phyloP scores from a whole-genome alignment of 495 filamentous ascomycete genomes.

The Parathielavia hyrcaniae region DNA sequence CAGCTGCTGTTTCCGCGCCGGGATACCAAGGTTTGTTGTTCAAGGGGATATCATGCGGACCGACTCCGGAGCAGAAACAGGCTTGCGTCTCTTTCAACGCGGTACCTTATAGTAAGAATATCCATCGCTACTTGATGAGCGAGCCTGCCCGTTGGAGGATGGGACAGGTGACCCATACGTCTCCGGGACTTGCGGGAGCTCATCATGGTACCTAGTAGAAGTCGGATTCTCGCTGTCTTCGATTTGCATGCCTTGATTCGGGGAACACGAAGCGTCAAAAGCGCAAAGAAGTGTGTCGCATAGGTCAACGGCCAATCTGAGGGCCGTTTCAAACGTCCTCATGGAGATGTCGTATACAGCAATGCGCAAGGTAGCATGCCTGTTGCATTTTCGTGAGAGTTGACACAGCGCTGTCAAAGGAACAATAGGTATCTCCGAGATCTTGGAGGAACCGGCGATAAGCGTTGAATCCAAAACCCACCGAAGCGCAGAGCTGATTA shows the following conservation, averaged over 20 bases:
- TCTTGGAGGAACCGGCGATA: not conserved
- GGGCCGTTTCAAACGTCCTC: not conserved
- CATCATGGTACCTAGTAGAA: not conserved
- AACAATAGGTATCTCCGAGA: constrained; percentile 1
- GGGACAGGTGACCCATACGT: not conserved
- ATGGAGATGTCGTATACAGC: not conserved
- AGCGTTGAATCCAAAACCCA: not conserved
- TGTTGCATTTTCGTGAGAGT: not conserved
- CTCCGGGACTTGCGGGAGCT: not conserved
- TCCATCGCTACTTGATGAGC: not conserved
- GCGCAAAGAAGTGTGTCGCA: not conserved
- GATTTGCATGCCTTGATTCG: not conserved
- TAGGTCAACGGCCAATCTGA: too few species aligned
- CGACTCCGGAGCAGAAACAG: not conserved
- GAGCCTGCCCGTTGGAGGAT: not conserved
- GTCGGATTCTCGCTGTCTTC: not conserved
- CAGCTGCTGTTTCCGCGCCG: too few species aligned
- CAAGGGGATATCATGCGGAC: too few species aligned
- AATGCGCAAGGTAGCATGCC: too few species aligned
- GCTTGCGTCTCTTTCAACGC: not conserved
- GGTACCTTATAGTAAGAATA: not conserved
- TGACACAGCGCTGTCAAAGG: not conserved
- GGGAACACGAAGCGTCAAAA: too few species aligned
- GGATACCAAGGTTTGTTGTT: too few species aligned
- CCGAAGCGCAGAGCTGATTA: constrained; percentile 1